These are phyloP conservation scores for Cicer pinnatifidum DNA, from an alignment of 306 rosid species.

Conservation along the genomic window DNA sequence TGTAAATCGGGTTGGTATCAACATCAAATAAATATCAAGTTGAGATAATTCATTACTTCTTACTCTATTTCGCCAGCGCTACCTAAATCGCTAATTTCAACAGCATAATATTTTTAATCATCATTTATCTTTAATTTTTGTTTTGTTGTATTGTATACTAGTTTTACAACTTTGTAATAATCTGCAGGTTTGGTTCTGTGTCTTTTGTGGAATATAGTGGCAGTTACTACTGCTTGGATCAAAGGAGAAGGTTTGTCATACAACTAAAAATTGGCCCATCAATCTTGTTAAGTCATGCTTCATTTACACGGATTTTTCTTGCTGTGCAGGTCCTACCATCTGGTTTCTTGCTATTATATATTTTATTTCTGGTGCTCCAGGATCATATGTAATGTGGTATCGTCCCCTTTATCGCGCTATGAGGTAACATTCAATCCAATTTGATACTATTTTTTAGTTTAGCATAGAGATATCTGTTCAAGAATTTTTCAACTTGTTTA, in stretches of 20 bases:
- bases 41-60: too few relatives aligned
- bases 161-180: conserved; percentile 41
- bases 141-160: background rate
- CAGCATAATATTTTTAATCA: background rate
- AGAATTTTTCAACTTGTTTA: conserved; percentile 33
- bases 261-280: conserved; percentile 24
- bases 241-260: conserved; percentile 76
- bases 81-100: conserved; percentile 17
- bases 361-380: conserved; percentile 75
- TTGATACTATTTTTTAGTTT: conserved; percentile 33
- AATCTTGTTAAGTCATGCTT: conserved; percentile 38
- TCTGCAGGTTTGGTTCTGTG: conserved; percentile 74
- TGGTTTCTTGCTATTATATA: conserved; percentile 88
- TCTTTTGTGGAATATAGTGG: conserved; percentile 81
- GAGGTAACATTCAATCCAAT: conserved; percentile 62
- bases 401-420: conserved; percentile 97
- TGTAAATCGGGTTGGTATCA: too few relatives aligned
- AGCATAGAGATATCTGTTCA: conserved; percentile 39
- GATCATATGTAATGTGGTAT: conserved; percentile 85
- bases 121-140: conserved; percentile 7
- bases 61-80: background rate
- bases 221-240: conserved; percentile 82
- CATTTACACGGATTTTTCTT: conserved; percentile 43
- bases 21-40: too few relatives aligned
- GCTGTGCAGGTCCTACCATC: conserved; percentile 67